Base-by-base conservation (phyloP, 345 rosid genomes). In the Citrus inodora region DNA sequence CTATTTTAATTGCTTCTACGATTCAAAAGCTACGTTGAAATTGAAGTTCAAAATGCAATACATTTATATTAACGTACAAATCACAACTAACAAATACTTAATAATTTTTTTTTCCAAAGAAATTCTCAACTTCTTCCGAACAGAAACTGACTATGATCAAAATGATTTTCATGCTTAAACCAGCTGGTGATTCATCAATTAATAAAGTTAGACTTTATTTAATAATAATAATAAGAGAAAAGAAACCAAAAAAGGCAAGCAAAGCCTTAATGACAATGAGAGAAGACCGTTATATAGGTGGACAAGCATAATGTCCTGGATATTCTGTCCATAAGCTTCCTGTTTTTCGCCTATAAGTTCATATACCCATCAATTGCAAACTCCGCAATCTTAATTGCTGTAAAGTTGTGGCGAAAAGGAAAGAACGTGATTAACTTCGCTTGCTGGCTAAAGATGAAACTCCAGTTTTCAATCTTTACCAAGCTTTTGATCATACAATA, bases 401-500 rank as follows among this genome's bases (percentile, higher is more conserved):
- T 3, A 13, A 46, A 46, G 51, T 46, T 42, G 51, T 42, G 7
- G 1, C 22, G 61, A 67, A 22, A 48, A 28, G 30, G 0, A 59
- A 63, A 69, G 51, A 24, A n/a, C 16, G 30, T 1, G 11, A 67
- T 25, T 17, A 17, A 51, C 56, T 1, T 42, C 0, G 16, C 51
- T 42, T 42, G 35, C n/a, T 30, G 35, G 4, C 33, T 28, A 56
- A 80, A 73, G 63, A 85, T 77, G 88, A 83, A 77, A 33, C 60
- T 22, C 53, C 69, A 55, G 21, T 76, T 53, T 68, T 79, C 87
- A 68, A 60, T 81, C 75, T 60, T 83, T 55, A n/a, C 56, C 76
- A 85, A 76, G 81, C 75, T 90, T 70, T 42, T 89, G 79, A 74
- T 82, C 14, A 19, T 91, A 3, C 91, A 85, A 55, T 79, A 76